Percentiles rank a stretch among this genome's conserved stretches.
These are phyloP conservation scores for Cladophialophora immunda DNA, from an alignment of 2,329 filamentous ascomycete genomes.

Conservation along the genomic window DNA sequence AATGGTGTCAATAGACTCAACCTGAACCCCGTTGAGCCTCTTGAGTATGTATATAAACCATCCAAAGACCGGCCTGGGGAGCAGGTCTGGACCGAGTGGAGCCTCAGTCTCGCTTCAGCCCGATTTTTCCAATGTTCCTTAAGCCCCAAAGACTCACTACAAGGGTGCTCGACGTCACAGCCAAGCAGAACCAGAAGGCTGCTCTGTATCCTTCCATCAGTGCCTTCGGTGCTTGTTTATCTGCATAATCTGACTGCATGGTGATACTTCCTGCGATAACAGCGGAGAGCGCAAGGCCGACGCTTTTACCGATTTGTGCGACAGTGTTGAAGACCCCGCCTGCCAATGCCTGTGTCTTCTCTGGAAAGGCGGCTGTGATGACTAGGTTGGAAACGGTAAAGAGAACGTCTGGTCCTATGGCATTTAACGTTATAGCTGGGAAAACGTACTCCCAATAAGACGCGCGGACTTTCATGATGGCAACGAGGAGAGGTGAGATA, in stretches of 20 bases:
- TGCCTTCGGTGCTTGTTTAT: conserved; percentile 40
- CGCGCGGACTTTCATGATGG: conserved; percentile 54
- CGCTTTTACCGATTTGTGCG: conserved; percentile 64
- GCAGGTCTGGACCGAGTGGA: not conserved
- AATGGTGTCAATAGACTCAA: not conserved
- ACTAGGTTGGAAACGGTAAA: conserved; percentile 65
- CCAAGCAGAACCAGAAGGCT: conserved; percentile 63
- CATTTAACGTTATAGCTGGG: conserved; percentile 45
- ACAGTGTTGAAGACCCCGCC: conserved; percentile 70
- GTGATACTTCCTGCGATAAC: conserved; percentile 57
- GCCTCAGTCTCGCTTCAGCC: conserved; percentile 52
- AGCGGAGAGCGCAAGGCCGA: conserved; percentile 62
- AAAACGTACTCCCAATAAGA: conserved; percentile 63
- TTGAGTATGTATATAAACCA: not conserved
- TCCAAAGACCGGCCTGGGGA: not conserved
- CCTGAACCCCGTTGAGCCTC: not conserved
- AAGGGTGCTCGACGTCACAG: conserved; percentile 51
- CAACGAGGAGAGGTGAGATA: conserved; percentile 63
- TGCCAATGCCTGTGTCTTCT: conserved; percentile 65
- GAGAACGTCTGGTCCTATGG: conserved; percentile 48
- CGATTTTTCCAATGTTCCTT: conserved; percentile 58
- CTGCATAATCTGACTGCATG: conserved; percentile 41
- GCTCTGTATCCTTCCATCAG: conserved; percentile 63
- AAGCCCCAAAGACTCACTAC: conserved; percentile 50
- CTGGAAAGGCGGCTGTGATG: conserved; percentile 63